phyloP scores from a whole-genome alignment of 805 yeast species.

The Suhomyces sp. region DNA sequence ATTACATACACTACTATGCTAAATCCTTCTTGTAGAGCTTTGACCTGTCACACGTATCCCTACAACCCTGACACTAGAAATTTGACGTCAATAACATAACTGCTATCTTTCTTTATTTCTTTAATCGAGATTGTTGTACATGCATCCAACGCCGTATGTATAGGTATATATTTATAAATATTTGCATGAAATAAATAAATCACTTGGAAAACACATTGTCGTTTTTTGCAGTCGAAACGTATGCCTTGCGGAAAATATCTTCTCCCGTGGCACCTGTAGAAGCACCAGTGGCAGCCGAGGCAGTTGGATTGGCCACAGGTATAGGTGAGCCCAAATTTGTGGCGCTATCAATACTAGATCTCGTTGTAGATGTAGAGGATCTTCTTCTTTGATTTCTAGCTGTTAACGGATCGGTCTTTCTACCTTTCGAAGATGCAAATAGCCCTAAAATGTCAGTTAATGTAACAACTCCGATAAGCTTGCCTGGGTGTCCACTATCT shows the following conservation, averaged over 20 bases:
- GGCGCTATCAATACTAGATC: conserved; percentile 12
- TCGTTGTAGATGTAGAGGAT: conserved; percentile 39
- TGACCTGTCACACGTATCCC: too few species aligned
- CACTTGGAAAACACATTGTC: conserved; percentile 4
- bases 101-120: not conserved
- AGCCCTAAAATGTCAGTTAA: conserved; percentile 85
- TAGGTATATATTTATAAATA: conserved; percentile 1
- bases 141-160: not conserved
- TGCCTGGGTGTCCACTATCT: conserved; percentile 62
- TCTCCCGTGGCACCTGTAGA: conserved; percentile 3
- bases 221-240: conserved; percentile 3
- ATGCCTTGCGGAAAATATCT: conserved; percentile 7
- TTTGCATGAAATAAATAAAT: conserved; percentile 1
- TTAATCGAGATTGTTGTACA: not conserved
- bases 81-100: too few species aligned
- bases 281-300: not conserved
- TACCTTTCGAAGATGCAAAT: conserved; percentile 67
- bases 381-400: conserved; percentile 90
- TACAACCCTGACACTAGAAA: too few species aligned
- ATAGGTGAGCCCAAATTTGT: not conserved
- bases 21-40: too few species aligned
- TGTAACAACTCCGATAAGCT: conserved; percentile 86
- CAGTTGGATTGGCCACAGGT: not conserved
- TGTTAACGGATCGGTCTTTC: conserved; percentile 73
- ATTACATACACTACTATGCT: not conserved